Evolutionary conservation across 1,284 basidiomycete species (phyloP).

Genomic region (Trametes hirsuta): DNA sequence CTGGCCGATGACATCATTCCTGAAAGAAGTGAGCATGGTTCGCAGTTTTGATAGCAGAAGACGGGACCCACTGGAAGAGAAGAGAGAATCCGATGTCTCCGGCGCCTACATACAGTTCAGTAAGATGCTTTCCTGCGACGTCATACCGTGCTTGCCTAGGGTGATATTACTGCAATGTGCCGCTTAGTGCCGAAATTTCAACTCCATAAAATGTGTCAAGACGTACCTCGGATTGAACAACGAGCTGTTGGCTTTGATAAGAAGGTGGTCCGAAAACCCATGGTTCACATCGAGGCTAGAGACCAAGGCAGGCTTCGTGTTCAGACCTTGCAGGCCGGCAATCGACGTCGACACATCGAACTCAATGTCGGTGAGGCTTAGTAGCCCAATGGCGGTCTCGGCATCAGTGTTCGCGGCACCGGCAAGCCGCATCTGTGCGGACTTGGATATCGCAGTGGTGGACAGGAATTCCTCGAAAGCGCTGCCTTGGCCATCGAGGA

Average conservation of each 20-base stretch:
- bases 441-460: conserved; percentile 57
- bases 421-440: conserved; percentile 58
- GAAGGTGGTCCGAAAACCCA: conserved; percentile 69
- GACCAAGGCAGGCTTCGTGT: conserved; percentile 61
- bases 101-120: conserved; percentile 17
- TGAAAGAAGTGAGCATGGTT: neutral
- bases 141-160: conserved; percentile 46
- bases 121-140: neutral
- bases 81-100: conserved; percentile 70
- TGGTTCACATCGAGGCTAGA: conserved; percentile 70
- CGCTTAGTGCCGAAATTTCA: neutral
- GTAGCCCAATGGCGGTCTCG: conserved; percentile 73
- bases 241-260: conserved; percentile 67
- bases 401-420: conserved; percentile 65
- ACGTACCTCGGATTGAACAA: conserved; percentile 58
- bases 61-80: conserved; percentile 47
- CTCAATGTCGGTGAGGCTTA: conserved; percentile 61
- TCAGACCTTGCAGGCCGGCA: conserved; percentile 70
- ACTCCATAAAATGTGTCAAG: no score
- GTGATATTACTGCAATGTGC: conserved; percentile 56
- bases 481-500: conserved; percentile 52
- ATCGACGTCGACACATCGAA: conserved; percentile 69
- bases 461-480: conserved; percentile 70
- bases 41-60: neutral
- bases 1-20: conserved; percentile 13